These are phyloP conservation scores for Letharia lupina DNA, from an alignment of 495 filamentous ascomycete genomes.

Conservation along the genomic window DNA sequence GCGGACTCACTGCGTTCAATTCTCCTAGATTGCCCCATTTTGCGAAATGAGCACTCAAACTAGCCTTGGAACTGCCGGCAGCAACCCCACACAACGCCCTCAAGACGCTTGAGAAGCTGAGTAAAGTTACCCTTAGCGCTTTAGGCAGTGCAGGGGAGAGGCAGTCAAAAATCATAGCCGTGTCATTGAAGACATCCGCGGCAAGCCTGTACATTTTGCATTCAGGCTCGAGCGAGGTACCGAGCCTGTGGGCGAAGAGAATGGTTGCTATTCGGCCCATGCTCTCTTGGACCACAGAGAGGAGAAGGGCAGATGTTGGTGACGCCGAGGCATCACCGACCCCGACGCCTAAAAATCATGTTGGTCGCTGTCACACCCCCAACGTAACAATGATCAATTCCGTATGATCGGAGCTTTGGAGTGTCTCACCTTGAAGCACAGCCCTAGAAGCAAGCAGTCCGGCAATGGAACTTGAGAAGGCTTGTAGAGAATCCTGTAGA, in stretches of 20 bases:
- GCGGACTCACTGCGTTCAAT: conserved; percentile 67
- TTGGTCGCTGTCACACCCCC: not conserved
- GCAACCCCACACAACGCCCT: conserved; percentile 82
- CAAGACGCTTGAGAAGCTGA: conserved; percentile 69
- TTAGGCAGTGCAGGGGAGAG: conserved; percentile 73
- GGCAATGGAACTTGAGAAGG: conserved; percentile 90
- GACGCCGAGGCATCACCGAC: conserved; percentile 82
- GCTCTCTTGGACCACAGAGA: conserved; percentile 78
- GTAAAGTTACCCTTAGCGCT: conserved; percentile 53
- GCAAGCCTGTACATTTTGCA: conserved; percentile 88
- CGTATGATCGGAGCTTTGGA: not conserved
- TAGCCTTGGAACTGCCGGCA: conserved; percentile 82
- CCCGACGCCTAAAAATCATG: conserved; percentile 54
- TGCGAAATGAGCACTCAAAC: conserved; percentile 86
- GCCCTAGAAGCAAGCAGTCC: conserved; percentile 81
- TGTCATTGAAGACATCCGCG: conserved; percentile 89
- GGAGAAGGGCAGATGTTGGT: conserved; percentile 76
- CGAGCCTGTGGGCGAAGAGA: conserved; percentile 76
- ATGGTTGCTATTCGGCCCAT: conserved; percentile 84
- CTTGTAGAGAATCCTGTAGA: conserved; percentile 80
- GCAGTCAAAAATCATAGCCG: conserved; percentile 81
- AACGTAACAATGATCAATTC: not conserved
- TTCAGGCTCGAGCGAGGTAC: conserved; percentile 83
- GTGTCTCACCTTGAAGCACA: conserved; percentile 63
- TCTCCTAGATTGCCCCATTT: conserved; percentile 83